These are phyloP conservation scores for Zygotorulaspora mrakii DNA, from an alignment of 1,139 yeast genomes.

Conservation along the genomic window DNA sequence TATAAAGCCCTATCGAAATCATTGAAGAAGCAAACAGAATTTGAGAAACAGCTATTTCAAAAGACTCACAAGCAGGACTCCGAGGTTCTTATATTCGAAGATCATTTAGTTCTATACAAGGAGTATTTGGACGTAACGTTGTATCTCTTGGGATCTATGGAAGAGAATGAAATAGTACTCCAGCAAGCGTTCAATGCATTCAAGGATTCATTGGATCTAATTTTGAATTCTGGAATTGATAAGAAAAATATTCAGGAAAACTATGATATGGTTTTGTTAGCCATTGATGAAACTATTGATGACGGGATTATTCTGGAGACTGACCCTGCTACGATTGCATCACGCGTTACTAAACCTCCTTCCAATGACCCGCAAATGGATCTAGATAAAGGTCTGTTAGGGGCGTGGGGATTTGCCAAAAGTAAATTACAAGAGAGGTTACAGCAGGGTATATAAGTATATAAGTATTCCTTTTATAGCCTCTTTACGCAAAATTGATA, in stretches of 20 bases:
- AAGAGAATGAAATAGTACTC: conserved; percentile 82
- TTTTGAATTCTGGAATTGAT: conserved; percentile 73
- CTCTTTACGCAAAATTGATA: too few relatives aligned
- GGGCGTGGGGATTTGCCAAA: conserved; percentile 86
- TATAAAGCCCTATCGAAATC: conserved; percentile 39
- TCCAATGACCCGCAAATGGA: conserved; percentile 64
- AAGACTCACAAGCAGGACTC: conserved; percentile 79
- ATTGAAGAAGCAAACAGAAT: conserved; percentile 63
- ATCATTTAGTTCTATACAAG: conserved; percentile 75
- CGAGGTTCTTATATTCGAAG: conserved; percentile 77
- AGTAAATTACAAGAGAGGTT: conserved; percentile 82
- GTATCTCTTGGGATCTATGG: conserved; percentile 65
- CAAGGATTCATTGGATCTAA: conserved; percentile 73
- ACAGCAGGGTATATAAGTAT: conserved; percentile 64
- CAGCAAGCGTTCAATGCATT: conserved; percentile 76
- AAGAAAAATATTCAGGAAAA: conserved; percentile 73
- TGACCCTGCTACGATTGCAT: conserved; percentile 80
- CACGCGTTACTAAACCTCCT: conserved; percentile 86
- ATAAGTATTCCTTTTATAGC: too few relatives aligned
- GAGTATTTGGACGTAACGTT: conserved; percentile 72
- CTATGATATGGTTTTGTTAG: conserved; percentile 80
- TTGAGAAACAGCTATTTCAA: conserved; percentile 66
- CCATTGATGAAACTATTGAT: conserved; percentile 88
- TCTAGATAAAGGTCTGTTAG: conserved; percentile 81
- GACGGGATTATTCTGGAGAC: conserved; percentile 89